These are phyloP conservation scores for Nicotiana undulata DNA, from an alignment of 257 asterid species.

Conservation along the genomic window DNA sequence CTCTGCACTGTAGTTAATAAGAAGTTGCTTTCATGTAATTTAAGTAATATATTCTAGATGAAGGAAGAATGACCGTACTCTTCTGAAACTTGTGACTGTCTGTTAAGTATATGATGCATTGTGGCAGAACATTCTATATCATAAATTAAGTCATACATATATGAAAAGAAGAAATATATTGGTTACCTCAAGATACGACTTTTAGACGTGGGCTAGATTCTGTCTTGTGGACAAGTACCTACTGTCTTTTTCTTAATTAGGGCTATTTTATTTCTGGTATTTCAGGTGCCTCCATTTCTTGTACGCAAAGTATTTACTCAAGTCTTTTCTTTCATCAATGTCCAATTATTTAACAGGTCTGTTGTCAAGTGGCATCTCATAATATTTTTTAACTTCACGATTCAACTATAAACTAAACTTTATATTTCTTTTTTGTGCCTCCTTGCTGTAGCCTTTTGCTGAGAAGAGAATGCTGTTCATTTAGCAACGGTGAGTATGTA, in stretches of 20 bases:
- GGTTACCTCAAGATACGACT: neutral
- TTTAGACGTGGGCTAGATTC: neutral
- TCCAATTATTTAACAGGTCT: conserved; percentile 95
- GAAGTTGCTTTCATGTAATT: neutral
- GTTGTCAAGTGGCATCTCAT: conserved; percentile 10
- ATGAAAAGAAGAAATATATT: neutral
- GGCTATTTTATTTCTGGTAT: neutral
- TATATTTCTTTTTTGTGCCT: conserved; percentile 5
- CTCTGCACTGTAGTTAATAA: neutral
- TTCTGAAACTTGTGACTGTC: neutral
- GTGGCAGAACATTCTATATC: neutral
- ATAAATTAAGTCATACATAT: neutral
- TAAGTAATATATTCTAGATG: neutral
- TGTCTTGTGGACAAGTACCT: neutral
- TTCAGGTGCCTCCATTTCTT: conserved; percentile 94
- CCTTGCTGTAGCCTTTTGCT: conserved; percentile 60
- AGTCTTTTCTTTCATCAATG: conserved; percentile 89
- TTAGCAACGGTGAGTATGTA: conserved; percentile 96
- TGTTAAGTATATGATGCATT: neutral
- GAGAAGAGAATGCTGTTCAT: conserved; percentile 99
- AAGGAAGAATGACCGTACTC: neutral
- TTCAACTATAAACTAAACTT: neutral
- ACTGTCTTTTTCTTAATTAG: neutral
- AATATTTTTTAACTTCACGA: neutral
- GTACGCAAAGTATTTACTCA: conserved; percentile 93